These are phyloP conservation scores for Aspergillus cavernicola DNA, from an alignment of 495 filamentous ascomycete species.

Conservation along the genomic window DNA sequence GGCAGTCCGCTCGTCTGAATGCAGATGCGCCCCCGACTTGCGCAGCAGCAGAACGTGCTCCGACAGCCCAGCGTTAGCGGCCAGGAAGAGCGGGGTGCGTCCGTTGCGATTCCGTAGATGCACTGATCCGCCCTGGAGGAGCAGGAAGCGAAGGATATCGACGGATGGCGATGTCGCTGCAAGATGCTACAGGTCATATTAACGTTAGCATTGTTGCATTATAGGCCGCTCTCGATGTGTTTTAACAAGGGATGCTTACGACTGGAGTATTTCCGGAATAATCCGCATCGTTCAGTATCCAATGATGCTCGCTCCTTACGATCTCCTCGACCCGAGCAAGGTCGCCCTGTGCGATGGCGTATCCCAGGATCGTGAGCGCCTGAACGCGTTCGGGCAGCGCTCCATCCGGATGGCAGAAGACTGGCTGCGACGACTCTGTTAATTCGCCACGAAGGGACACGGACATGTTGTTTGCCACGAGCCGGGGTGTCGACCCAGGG, in stretches of 20 bases:
- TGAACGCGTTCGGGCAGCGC: conserved; percentile 44
- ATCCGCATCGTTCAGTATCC: conserved; percentile 73
- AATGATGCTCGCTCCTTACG: conserved; percentile 60
- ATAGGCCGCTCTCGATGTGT: no score
- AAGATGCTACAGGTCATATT: conserved; percentile 47
- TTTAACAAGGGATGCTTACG: conserved; percentile 52
- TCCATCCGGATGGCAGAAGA: conserved; percentile 70
- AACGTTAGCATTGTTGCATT: no score
- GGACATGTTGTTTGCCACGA: conserved; percentile 70
- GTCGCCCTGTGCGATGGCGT: conserved; percentile 75
- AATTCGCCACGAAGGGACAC: conserved; percentile 78
- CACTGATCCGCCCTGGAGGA: conserved; percentile 77
- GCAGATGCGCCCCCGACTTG: conserved; percentile 68
- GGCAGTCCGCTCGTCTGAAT: conserved; percentile 55
- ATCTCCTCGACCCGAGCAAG: conserved; percentile 59
- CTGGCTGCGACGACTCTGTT: conserved; percentile 61
- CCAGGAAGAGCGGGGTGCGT: conserved; percentile 79
- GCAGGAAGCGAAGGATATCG: conserved; percentile 66
- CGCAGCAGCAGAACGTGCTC: conserved; percentile 64
- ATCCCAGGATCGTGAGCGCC: conserved; percentile 68
- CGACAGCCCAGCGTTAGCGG: conserved; percentile 57
- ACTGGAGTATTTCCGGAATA: conserved; percentile 89
- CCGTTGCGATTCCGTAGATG: conserved; percentile 78
- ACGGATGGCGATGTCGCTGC: conserved; percentile 57
- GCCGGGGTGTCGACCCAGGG: conserved; percentile 54